phyloP scores from a whole-genome alignment of 768 basidiomycete species.

The Cubamyces lactineus region DNA sequence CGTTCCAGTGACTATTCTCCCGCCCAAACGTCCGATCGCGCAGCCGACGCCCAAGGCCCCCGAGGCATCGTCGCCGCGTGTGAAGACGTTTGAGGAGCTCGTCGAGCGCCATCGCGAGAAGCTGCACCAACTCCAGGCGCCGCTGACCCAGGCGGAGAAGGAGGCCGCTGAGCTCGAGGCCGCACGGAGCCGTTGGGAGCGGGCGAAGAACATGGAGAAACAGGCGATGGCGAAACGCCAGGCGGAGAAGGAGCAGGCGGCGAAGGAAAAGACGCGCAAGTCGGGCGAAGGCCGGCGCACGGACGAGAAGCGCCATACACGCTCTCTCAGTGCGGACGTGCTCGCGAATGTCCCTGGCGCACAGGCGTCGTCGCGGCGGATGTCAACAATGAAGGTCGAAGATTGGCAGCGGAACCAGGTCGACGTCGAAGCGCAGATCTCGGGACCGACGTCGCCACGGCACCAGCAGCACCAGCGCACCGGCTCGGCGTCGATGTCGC shows the following conservation, averaged over 20 bases:
- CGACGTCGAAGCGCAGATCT: conserved; percentile 26
- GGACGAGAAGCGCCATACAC: conserved; percentile 28
- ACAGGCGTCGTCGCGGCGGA: conserved; percentile 54
- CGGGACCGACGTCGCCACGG: conserved; percentile 15
- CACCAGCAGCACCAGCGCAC: conserved; percentile 21
- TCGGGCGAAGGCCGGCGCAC: conserved; percentile 20
- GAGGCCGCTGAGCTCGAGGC: conserved; percentile 75
- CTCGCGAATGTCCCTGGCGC: conserved; percentile 47
- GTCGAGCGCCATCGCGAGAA: conserved; percentile 85
- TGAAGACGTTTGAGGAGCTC: conserved; percentile 85
- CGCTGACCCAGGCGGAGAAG: conserved; percentile 78
- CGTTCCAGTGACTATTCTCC: conserved; percentile 47
- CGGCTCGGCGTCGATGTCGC: conserved; percentile 40
- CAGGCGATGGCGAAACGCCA: conserved; percentile 73
- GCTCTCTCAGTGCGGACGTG: conserved; percentile 65
- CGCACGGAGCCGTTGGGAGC: conserved; percentile 85
- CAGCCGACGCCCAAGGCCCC: conserved; percentile 53
- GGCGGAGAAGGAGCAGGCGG: conserved; percentile 61
- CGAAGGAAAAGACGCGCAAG: conserved; percentile 39
- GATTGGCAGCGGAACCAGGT: conserved; percentile 83
- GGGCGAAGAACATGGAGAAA: conserved; percentile 71
- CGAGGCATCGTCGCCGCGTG: conserved; percentile 43
- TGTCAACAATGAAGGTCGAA: conserved; percentile 81
- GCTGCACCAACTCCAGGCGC: conserved; percentile 79
- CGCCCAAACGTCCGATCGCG: conserved; percentile 44